Evolutionary conservation across 768 basidiomycete species (phyloP).

Genomic region (Lepiota subincarnata): DNA sequence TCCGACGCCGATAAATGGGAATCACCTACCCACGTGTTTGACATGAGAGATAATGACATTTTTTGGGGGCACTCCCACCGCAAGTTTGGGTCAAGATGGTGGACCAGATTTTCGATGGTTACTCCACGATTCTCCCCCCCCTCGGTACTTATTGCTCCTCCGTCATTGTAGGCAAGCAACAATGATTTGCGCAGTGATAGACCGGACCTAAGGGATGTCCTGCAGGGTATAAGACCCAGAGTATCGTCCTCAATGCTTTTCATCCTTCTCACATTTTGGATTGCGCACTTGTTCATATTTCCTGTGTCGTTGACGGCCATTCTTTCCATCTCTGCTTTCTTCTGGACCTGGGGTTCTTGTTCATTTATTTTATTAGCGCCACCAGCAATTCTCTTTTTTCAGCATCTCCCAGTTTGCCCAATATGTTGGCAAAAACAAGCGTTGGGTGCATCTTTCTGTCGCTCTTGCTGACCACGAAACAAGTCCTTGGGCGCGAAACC

Average conservation of each 20-base stretch:
- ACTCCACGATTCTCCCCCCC: background rate
- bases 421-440: constrained; percentile 28
- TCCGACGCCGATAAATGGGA: too few species aligned
- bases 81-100: constrained; percentile 12
- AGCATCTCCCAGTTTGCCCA: constrained; percentile 6
- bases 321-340: constrained; percentile 22
- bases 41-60: too few species aligned
- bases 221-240: too few species aligned
- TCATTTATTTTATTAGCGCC: constrained; percentile 11
- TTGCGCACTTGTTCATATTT: background rate
- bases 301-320: constrained; percentile 44
- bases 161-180: constrained; percentile 11
- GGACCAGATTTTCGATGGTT: constrained; percentile 7
- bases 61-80: background rate
- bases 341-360: constrained; percentile 46
- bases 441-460: constrained; percentile 22
- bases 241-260: background rate
- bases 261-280: background rate
- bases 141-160: background rate
- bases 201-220: too few species aligned
- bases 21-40: too few species aligned
- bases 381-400: constrained; percentile 9
- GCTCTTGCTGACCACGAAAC: constrained; percentile 25
- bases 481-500: constrained; percentile 34
- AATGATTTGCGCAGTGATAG: constrained; percentile 6